A percentile compares a stretch with the other conserved stretches of the same genome.
Evolutionary conservation across 306 rosid species (phyloP).

Genomic region (Vigna unguiculata): DNA sequence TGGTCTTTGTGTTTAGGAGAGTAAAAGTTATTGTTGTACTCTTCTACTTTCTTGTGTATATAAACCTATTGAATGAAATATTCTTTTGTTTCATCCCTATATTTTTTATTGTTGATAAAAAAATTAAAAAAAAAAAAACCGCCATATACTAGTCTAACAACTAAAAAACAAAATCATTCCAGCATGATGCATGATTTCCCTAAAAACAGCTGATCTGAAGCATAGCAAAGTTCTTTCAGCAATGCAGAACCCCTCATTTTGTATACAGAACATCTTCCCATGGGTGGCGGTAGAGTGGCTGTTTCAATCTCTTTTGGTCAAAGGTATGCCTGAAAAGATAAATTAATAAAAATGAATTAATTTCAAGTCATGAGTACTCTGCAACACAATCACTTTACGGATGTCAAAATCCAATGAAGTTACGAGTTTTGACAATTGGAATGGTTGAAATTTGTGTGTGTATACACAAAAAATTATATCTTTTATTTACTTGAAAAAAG

Average conservation of each 20-base stretch:
- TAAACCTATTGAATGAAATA: too few species aligned
- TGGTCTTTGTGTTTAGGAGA: too few species aligned
- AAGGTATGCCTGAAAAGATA: slow-evolving; percentile 77
- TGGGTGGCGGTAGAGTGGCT: slow-evolving; percentile 95
- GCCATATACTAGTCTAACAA: slow-evolving; percentile 52
- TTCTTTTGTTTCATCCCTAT: too few species aligned
- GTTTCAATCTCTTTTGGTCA: slow-evolving; percentile 95
- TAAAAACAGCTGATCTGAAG: slow-evolving; percentile 38
- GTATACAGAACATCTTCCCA: slow-evolving; percentile 97
- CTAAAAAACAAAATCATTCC: slow-evolving; percentile 32
- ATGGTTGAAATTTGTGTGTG: slow-evolving; percentile 36
- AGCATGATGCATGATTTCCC: slow-evolving; percentile 35
- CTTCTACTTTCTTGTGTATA: too few species aligned
- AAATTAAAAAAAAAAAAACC: too few species aligned
- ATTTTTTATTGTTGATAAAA: too few species aligned
- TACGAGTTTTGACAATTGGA: slow-evolving; percentile 9
- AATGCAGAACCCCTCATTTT: slow-evolving; percentile 57
- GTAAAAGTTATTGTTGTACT: too few species aligned
- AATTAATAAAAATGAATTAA: slow-evolving; percentile 31
- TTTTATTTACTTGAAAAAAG: neutral
- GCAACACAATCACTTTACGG: neutral
- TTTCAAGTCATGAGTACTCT: neutral
- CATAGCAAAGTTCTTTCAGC: slow-evolving; percentile 33
- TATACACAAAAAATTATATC: slow-evolving; percentile 2
- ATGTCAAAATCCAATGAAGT: neutral